phyloP scores from a whole-genome alignment of 306 rosid genomes.

The Medicago arabica region DNA sequence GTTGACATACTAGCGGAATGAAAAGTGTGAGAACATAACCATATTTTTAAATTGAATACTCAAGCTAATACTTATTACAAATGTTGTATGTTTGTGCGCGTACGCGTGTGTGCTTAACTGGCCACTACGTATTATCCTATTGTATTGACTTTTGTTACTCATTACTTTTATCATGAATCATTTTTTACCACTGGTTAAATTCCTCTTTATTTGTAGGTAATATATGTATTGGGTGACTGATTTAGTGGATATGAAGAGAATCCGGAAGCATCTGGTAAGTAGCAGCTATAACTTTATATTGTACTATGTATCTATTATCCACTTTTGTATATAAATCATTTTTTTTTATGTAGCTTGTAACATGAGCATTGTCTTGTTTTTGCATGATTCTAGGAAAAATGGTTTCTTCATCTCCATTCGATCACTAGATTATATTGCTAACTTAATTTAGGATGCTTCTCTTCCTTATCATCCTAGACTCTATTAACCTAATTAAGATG shows the following conservation, averaged over 20 bases:
- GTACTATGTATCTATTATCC: too few relatives aligned
- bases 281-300: conserved; percentile 13
- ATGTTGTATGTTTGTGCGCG: too few relatives aligned
- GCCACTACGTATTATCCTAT: too few relatives aligned
- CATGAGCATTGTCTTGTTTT: neutral
- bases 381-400: conserved; percentile 9
- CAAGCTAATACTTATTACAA: too few relatives aligned
- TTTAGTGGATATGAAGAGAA: conserved; percentile 78
- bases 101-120: too few relatives aligned
- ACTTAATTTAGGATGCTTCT: conserved; percentile 11
- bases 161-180: conserved; percentile 3
- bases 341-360: neutral
- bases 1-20: conserved; percentile 87
- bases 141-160: conserved; percentile 9
- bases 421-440: neutral
- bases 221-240: conserved; percentile 52
- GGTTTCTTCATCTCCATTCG: neutral
- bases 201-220: conserved; percentile 41
- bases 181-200: conserved; percentile 42
- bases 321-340: neutral
- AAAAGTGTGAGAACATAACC: conserved; percentile 76
- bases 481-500: neutral
- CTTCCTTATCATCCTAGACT: neutral
- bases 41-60: too few relatives aligned
- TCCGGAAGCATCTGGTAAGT: conserved; percentile 94